Evolutionary conservation across 2,329 filamentous ascomycete genomes (phyloP).

Genomic region (Scleromitrula shiraiana): DNA sequence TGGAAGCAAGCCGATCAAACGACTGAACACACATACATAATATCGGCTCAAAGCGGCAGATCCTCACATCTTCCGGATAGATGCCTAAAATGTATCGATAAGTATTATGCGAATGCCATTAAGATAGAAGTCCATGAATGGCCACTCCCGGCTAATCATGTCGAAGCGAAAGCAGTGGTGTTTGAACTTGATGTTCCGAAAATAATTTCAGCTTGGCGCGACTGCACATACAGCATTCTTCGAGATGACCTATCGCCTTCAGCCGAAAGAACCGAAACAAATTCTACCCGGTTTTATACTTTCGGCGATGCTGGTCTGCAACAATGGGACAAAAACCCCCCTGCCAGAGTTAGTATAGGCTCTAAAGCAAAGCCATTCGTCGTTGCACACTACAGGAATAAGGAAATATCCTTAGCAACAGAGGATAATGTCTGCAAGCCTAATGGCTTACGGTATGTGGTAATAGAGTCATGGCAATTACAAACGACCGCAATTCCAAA

Average conservation of each 20-base stretch:
- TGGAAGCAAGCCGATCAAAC: conserved; percentile 19
- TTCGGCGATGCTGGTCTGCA: conserved; percentile 8
- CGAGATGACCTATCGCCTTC: conserved; percentile 31
- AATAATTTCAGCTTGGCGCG: conserved; percentile 40
- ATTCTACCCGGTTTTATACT: not conserved
- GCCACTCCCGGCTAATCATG: conserved; percentile 39
- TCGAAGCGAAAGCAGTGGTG: conserved; percentile 36
- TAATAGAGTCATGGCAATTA: conserved; percentile 29
- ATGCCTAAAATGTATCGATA: conserved; percentile 34
- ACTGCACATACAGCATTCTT: conserved; percentile 37
- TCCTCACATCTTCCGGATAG: not conserved
- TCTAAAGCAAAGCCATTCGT: conserved; percentile 13
- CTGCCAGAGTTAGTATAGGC: conserved; percentile 14
- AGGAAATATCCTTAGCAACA: conserved; percentile 21
- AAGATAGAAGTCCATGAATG: conserved; percentile 45
- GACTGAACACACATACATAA: not conserved
- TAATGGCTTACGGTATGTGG: conserved; percentile 37
- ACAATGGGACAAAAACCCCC: not conserved
- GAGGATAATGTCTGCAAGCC: conserved; percentile 36
- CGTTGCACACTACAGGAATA: conserved; percentile 30
- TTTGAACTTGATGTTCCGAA: conserved; percentile 44
- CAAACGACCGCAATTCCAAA: conserved; percentile 16
- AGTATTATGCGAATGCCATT: conserved; percentile 31
- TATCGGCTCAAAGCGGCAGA: not conserved
- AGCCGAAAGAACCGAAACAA: not conserved